Conservation (phyloP, 1,284 basidiomycete species). For the Austropuccinia psidii region DNA sequence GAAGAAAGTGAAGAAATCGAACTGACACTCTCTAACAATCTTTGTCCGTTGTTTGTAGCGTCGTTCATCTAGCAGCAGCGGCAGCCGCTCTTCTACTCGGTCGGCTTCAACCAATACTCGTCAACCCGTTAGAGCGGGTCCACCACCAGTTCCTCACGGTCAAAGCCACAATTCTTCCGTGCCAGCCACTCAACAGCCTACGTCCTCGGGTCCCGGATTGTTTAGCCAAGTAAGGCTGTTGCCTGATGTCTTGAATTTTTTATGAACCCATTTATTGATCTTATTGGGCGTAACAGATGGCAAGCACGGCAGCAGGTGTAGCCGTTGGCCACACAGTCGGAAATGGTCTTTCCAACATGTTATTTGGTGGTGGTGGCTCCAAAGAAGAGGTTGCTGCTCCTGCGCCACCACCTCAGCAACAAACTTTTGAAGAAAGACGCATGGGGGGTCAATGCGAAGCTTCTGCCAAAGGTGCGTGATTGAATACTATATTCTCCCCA, state of each 20-base stretch:
- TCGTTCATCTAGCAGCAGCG: slow-evolving; percentile 21
- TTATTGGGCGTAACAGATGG: slow-evolving; percentile 47
- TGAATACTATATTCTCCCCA: background rate
- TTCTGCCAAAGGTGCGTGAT: slow-evolving; percentile 53
- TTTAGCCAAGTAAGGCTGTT: slow-evolving; percentile 20
- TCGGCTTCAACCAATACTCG: slow-evolving; percentile 67
- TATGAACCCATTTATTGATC: background rate
- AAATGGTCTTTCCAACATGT: slow-evolving; percentile 55
- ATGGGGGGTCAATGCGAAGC: slow-evolving; percentile 52
- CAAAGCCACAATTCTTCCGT: background rate
- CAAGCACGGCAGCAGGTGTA: slow-evolving; percentile 54
- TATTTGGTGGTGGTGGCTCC: slow-evolving; percentile 51
- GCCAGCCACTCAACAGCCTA: slow-evolving; percentile 19
- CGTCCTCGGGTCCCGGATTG: slow-evolving; percentile 24
- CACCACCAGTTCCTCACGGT: background rate
- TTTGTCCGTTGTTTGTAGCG: background rate
- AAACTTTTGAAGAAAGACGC: slow-evolving; percentile 40
- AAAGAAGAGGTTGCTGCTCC: slow-evolving; percentile 43
- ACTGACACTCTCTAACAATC: background rate
- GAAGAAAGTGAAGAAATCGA: background rate
- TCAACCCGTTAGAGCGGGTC: slow-evolving; percentile 57
- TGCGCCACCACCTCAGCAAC: slow-evolving; percentile 47
- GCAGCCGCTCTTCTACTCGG: slow-evolving; percentile 42
- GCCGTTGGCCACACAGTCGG: slow-evolving; percentile 54
- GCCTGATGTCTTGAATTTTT: background rate